These are phyloP conservation scores for Arthrobotrys sinensis DNA, from an alignment of 2,329 filamentous ascomycete species.

Conservation along the genomic window DNA sequence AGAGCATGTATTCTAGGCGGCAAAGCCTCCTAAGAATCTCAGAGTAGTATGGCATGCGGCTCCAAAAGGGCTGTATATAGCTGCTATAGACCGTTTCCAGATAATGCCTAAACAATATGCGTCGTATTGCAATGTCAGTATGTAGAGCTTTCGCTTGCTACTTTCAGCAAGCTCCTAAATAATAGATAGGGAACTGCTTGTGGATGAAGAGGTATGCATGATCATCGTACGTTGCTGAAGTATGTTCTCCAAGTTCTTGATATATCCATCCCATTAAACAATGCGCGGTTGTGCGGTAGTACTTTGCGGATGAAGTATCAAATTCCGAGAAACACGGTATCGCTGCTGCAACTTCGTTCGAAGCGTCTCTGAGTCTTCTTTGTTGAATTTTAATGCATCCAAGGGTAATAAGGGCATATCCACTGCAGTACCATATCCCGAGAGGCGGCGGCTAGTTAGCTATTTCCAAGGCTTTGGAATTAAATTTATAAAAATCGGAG, in stretches of 20 bases:
- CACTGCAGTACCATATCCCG: neutral
- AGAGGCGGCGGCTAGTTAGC: neutral
- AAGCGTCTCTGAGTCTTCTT: neutral
- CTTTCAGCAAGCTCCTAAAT: no score
- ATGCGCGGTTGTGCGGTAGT: neutral
- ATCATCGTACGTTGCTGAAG: neutral
- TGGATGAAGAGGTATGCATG: no score
- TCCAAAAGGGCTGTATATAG: neutral
- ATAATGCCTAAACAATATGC: neutral
- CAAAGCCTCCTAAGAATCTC: neutral
- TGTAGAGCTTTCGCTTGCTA: no score
- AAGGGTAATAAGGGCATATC: neutral
- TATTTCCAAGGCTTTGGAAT: no score
- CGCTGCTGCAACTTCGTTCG: neutral
- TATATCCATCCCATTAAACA: constrained; percentile 10
- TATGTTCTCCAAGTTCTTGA: neutral
- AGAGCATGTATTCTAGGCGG: neutral
- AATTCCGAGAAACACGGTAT: neutral
- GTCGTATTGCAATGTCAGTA: no score
- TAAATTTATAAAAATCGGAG: no score
- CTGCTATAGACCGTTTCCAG: neutral
- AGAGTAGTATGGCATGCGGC: neutral
- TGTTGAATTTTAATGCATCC: neutral
- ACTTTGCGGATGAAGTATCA: neutral
- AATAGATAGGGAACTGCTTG: no score